Percentiles rank a stretch among this genome's conserved stretches.
These are phyloP conservation scores for Venturiaceae sp. DNA, from an alignment of 2,329 filamentous ascomycete genomes.

Conservation along the genomic window DNA sequence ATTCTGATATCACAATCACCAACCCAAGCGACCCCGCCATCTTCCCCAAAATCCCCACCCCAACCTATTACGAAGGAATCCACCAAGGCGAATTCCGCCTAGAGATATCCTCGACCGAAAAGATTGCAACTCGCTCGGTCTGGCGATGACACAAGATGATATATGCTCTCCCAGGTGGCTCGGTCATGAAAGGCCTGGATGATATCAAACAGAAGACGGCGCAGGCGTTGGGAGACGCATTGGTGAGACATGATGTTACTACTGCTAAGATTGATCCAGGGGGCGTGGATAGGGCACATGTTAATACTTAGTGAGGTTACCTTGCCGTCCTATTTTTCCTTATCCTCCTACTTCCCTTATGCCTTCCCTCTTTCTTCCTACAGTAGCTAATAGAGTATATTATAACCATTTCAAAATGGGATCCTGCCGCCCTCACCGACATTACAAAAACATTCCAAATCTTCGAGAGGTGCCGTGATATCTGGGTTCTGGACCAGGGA, in stretches of 20 bases:
- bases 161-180: background rate
- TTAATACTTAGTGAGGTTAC: background rate
- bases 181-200: background rate
- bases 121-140: background rate
- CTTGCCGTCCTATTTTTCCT: background rate
- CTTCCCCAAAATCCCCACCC: background rate
- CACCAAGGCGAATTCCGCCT: background rate
- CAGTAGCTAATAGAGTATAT: background rate
- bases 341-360: background rate
- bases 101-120: background rate
- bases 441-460: background rate
- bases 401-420: background rate
- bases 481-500: background rate
- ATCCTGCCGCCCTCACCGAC: background rate
- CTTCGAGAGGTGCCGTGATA: background rate
- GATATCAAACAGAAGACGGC: background rate
- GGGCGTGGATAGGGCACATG: background rate
- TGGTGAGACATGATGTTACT: background rate
- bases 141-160: background rate
- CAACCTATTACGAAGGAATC: background rate
- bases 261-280: background rate
- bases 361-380: no score
- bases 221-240: background rate
- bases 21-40: no score
- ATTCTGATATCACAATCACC: background rate